Base-by-base conservation (phyloP, 2,329 filamentous ascomycete genomes). In the Fusarium beomiforme region DNA sequence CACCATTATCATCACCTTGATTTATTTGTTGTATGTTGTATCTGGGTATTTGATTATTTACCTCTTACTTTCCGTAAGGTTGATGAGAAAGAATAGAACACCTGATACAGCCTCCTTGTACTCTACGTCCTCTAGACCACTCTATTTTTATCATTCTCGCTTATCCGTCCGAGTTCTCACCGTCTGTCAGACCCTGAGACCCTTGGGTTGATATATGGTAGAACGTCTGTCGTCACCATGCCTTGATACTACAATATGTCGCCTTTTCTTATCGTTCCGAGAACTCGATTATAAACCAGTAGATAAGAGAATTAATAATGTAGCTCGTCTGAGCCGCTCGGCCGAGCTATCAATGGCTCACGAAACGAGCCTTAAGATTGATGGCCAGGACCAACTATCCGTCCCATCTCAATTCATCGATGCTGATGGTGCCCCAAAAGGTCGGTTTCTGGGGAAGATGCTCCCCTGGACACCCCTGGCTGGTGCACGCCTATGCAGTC, bases 371-470 rank as follows among this genome's bases (percentile, higher is more conserved):
- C 51, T 36, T 23, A 47, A 58, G 54, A 42, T 58, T 70, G 47
- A 59, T 67, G 59, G 59, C 70, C 69, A 76, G 65, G 66, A 73
- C 66, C 65, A 66, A 19, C 29, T 46, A 51, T 37, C 44, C 66
- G 46, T 37, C 44, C 66, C 63, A 67, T 43, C 42, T 54, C 51
- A 41, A 43, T 65, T 55, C 64, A 63, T 68, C 39, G 47, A 50
- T 68, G 61, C 59, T 76, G 72, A 77, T 77, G 75, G 75, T 77
- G 75, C 75, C 75, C 76, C 76, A 77, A 78, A 75, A 67, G 69
- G 68, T 74, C 66, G 69, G 74, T 76, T 73, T 76, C 75, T 77
- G 75, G 74, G 75, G 75, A 75, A 76, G 63, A 55, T 47, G 56
- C 64, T 70, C 75, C 74, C 75, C 72, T 76, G 71, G 67, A 53